These are phyloP conservation scores for Suillus clintonianus DNA, from an alignment of 768 basidiomycete genomes.

Conservation along the genomic window DNA sequence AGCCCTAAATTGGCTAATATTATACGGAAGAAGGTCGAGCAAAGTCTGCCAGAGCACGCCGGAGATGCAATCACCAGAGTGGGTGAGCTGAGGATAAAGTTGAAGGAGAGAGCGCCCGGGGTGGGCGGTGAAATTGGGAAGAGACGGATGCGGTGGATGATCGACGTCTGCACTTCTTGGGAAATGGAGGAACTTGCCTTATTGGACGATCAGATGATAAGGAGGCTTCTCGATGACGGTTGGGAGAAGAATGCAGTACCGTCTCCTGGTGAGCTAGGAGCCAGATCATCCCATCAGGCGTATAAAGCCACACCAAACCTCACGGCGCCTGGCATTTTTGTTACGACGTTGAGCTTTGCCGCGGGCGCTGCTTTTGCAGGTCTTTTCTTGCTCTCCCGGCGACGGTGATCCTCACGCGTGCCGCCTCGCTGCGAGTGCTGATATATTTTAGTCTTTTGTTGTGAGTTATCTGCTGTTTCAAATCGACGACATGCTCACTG, in stretches of 20 bases:
- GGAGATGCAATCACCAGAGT: slow-evolving; percentile 81
- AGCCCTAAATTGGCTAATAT: slow-evolving; percentile 90
- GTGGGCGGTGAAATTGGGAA: slow-evolving; percentile 77
- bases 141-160: slow-evolving; percentile 92
- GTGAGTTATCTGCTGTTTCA: background rate
- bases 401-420: slow-evolving; percentile 23
- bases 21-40: slow-evolving; percentile 69
- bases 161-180: slow-evolving; percentile 84
- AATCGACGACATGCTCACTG: background rate
- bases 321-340: slow-evolving; percentile 8
- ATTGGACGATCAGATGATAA: slow-evolving; percentile 68
- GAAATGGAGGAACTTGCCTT: slow-evolving; percentile 74
- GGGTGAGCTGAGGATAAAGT: slow-evolving; percentile 66
- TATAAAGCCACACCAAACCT: background rate
- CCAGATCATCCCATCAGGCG: background rate
- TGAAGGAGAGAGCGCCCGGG: slow-evolving; percentile 82
- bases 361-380: slow-evolving; percentile 44
- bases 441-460: background rate
- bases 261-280: slow-evolving; percentile 43
- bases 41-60: slow-evolving; percentile 65
- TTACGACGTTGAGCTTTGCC: slow-evolving; percentile 40
- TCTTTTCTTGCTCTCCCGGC: slow-evolving; percentile 31
- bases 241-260: slow-evolving; percentile 73
- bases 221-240: slow-evolving; percentile 72
- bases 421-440: background rate